A percentile compares a stretch with the other conserved stretches of the same genome.
phyloP scores from a whole-genome alignment of 2,329 filamentous ascomycete species.

The Aspergillus alliaceus region DNA sequence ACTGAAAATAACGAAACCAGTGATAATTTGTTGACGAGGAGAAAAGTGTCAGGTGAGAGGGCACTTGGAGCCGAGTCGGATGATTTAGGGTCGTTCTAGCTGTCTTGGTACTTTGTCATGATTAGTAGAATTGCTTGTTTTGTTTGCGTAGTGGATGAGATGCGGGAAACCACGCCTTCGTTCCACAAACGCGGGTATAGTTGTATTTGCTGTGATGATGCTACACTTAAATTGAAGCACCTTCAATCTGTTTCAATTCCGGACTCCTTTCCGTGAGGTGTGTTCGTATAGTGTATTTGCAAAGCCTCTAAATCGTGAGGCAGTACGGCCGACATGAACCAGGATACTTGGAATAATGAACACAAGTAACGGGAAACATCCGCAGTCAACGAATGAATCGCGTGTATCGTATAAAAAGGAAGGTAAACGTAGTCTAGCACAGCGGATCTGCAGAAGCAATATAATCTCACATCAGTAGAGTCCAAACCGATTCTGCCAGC shows the following conservation, averaged over 20 bases:
- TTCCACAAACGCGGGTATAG: slow-evolving; percentile 11
- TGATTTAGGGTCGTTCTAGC: slow-evolving; percentile 7
- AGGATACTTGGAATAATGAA: neutral
- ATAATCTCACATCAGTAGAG: slow-evolving; percentile 58
- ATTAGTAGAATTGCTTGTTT: slow-evolving; percentile 15
- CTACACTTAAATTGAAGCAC: slow-evolving; percentile 22
- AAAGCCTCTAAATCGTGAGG: neutral
- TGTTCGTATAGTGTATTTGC: neutral
- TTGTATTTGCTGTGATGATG: slow-evolving; percentile 20
- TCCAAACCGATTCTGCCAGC: slow-evolving; percentile 78
- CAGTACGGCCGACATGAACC: neutral
- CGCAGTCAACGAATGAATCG: neutral
- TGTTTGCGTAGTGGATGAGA: slow-evolving; percentile 6
- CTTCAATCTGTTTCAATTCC: slow-evolving; percentile 4
- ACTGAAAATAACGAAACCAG: neutral
- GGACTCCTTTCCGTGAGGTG: neutral
- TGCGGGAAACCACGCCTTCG: slow-evolving; percentile 3
- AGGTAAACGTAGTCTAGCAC: too few species aligned
- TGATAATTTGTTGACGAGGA: neutral
- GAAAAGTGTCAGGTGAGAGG: neutral
- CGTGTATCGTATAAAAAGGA: too few species aligned
- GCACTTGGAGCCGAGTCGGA: neutral
- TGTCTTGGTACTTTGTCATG: slow-evolving; percentile 12
- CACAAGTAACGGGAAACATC: neutral
- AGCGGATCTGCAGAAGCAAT: neutral